Conservation (phyloP, 2,329 filamentous ascomycete genomes). For the Pyrenophora teres region DNA sequence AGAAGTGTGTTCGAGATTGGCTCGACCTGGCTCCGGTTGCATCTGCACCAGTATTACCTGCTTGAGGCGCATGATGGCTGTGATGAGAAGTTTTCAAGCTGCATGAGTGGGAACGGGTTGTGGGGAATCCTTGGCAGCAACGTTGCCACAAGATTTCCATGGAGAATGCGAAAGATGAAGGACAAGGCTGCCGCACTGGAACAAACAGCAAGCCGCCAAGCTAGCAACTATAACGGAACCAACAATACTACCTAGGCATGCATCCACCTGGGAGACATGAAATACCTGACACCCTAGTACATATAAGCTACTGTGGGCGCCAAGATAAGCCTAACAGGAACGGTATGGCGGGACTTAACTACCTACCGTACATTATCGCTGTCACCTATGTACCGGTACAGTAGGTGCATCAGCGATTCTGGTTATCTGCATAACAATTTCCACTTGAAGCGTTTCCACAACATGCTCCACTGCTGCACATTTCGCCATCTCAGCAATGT, state of each 20-base stretch:
- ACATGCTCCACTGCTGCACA: no score
- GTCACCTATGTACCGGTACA: no score
- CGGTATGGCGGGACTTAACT: no score
- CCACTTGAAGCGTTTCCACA: no score
- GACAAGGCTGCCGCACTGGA: neutral
- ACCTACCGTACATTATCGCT: no score
- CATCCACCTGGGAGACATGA: no score
- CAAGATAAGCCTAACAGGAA: no score
- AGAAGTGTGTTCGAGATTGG: neutral
- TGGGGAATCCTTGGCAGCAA: neutral
- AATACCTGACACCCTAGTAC: no score
- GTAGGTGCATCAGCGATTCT: neutral
- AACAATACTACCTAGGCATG: no score
- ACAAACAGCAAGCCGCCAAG: slow-evolving; percentile 2
- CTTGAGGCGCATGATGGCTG: neutral
- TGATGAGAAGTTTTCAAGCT: neutral
- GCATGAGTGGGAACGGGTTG: neutral
- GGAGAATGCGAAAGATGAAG: neutral
- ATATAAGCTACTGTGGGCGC: no score
- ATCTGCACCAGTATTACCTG: neutral
- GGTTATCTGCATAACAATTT: neutral
- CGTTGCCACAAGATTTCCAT: neutral
- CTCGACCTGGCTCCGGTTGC: neutral
- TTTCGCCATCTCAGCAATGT: no score
- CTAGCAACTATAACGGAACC: neutral